phyloP scores from a whole-genome alignment of 352 stramenopile genomes.

The Phytophthora pini region DNA sequence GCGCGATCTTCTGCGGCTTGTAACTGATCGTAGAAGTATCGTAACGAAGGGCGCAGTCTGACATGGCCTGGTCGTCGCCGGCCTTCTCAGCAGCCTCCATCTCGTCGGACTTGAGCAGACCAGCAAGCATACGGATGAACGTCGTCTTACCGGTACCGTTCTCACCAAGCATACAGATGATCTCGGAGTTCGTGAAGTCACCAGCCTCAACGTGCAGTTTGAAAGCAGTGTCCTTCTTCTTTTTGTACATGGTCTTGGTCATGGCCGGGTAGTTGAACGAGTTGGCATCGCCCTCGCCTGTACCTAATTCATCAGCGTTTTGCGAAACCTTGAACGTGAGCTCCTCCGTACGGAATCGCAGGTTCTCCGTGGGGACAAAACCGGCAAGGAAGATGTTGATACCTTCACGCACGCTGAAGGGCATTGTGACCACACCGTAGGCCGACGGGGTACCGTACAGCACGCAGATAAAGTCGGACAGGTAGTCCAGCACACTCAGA shows the following conservation, averaged over 20 bases:
- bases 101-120: conserved; percentile 98
- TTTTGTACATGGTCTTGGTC: conserved; percentile 98
- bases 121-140: conserved; percentile 99
- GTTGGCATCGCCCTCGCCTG: conserved; percentile 89
- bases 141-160: conserved; percentile 99
- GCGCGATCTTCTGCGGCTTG: conserved; percentile 99
- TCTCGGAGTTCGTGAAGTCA: conserved; percentile 99
- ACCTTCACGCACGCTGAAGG: conserved; percentile 98
- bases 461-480: conserved; percentile 99
- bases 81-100: conserved; percentile 86
- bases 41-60: conserved; percentile 82
- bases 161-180: conserved; percentile 99
- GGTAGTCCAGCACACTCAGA: conserved; percentile 99
- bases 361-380: conserved; percentile 99
- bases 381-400: conserved; percentile 99
- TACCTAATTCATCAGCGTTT: conserved; percentile 88
- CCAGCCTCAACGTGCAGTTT: conserved; percentile 98
- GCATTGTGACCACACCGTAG: conserved; percentile 99
- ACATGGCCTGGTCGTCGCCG: conserved; percentile 74
- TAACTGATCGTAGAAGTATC: conserved; percentile 93
- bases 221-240: conserved; percentile 94
- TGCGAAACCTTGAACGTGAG: conserved; percentile 99
- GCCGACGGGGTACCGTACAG: conserved; percentile 98
- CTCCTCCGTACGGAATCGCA: conserved; percentile 98
- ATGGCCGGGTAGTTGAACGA: conserved; percentile 98